Base-by-base conservation (phyloP, 2,329 filamentous ascomycete genomes). In the Cucurbitaria berberidis region DNA sequence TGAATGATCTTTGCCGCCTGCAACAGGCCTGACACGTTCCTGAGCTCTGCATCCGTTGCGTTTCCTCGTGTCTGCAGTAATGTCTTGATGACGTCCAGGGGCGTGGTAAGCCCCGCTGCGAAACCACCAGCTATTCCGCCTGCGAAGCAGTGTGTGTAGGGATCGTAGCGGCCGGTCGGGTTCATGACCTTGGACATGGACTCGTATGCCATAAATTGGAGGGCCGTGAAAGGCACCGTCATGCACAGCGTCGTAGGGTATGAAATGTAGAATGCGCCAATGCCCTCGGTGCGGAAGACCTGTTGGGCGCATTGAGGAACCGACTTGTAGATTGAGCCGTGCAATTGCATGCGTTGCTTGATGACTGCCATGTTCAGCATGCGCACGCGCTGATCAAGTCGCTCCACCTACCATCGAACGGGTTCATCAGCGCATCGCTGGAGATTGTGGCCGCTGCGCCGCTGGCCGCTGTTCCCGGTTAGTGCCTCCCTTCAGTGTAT, bases 331-430 rank as follows among this genome's bases (percentile, higher is more conserved):
- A 87, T 87, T n/a, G 93, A 98, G 69, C 95, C 90, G 74, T 96
- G 91, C 54, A 99, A 90, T 77, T 99, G 95, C 95, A 99, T 99
- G 68, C 95, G 90, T 77, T 99, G 95, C 80, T 99, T 99, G 81
- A 99, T 96, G 57, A 99, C 95, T 97, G 69, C 26, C 18, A 39
- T 27, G 36, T 39, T 74, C 29, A 72, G 68, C 53, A 45, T 30
- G 32, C 46, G 44, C 26, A 32, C 24, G 30, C 36, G n/a, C 15
- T 42, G 27, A 30, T 36, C 10, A 22, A 35, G 18, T 16, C 42
- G 40, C 39, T 47, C 24, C 51, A 73, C 85, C 69, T 84, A 96
- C 92, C 92, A 79, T 99, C 95, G 74, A 99, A 99, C 19, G 95
- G 95, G 73, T 98, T 99, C 95, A 99, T 99, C 63, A 99, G 86